phyloP scores from a whole-genome alignment of 257 asterid species.

The Jasminum sambac region DNA sequence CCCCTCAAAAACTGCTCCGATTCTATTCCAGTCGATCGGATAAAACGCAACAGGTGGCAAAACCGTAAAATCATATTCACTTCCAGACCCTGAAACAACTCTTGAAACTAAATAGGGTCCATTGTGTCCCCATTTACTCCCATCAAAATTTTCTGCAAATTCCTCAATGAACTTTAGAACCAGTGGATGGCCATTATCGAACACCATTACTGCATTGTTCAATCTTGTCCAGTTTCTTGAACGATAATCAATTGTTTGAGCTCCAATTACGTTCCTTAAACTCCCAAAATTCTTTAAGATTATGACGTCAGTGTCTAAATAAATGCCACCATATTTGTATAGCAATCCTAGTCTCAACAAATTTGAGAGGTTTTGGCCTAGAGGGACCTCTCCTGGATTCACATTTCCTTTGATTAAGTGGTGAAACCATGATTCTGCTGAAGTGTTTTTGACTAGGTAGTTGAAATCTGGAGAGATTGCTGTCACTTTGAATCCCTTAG shows the following conservation, averaged over 20 bases:
- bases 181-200: slow-evolving; percentile 76
- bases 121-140: slow-evolving; percentile 96
- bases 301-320: slow-evolving; percentile 77
- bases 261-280: slow-evolving; percentile 68
- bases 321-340: slow-evolving; percentile 86
- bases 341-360: slow-evolving; percentile 78
- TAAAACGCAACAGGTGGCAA: slow-evolving; percentile 79
- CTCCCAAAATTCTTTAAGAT: slow-evolving; percentile 49
- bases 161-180: slow-evolving; percentile 82
- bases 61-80: slow-evolving; percentile 59
- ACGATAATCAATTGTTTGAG: slow-evolving; percentile 60
- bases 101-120: slow-evolving; percentile 95
- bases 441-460: slow-evolving; percentile 62
- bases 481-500: slow-evolving; percentile 52
- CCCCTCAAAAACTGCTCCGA: slow-evolving; percentile 61
- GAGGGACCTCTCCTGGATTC: slow-evolving; percentile 66
- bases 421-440: slow-evolving; percentile 68
- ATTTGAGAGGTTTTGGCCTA: slow-evolving; percentile 84
- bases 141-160: slow-evolving; percentile 87
- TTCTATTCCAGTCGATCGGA: slow-evolving; percentile 84
- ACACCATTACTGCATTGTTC: slow-evolving; percentile 89
- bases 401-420: slow-evolving; percentile 58
- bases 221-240: slow-evolving; percentile 79
- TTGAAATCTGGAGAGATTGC: slow-evolving; percentile 70
- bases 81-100: slow-evolving; percentile 61